Conservation (phyloP, 2,329 filamentous ascomycete genomes). For the Aspergillus sp. region DNA sequence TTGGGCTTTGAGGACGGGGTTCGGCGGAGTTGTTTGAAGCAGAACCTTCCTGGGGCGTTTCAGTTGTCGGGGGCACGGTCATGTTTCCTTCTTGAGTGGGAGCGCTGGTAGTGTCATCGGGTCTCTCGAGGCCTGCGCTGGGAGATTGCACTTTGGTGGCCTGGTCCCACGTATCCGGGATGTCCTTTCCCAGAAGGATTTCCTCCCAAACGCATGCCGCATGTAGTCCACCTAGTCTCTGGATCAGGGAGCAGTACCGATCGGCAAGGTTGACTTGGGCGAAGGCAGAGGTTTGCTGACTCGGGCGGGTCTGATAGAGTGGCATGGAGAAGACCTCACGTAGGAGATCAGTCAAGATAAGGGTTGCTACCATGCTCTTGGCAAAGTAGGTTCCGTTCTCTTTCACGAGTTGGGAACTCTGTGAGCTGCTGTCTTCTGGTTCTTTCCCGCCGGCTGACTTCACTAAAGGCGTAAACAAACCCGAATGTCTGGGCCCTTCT, state of each 20-base stretch:
- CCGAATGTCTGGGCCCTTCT: constrained; percentile 46
- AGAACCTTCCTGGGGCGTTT: constrained; percentile 20
- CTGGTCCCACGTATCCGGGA: constrained; percentile 62
- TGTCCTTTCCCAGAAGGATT: constrained; percentile 67
- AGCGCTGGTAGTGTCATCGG: constrained; percentile 35
- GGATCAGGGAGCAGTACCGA: constrained; percentile 72
- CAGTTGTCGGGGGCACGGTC: constrained; percentile 19
- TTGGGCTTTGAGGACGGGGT: constrained; percentile 14
- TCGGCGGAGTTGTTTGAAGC: constrained; percentile 17
- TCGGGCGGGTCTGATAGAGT: constrained; percentile 62
- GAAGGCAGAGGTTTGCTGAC: constrained; percentile 61
- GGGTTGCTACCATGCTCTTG: constrained; percentile 73
- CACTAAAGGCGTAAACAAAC: constrained; percentile 70
- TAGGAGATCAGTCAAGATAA: constrained; percentile 72
- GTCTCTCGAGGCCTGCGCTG: constrained; percentile 37
- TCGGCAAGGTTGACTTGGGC: constrained; percentile 79
- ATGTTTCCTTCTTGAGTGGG: constrained; percentile 17
- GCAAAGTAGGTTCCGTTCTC: constrained; percentile 70
- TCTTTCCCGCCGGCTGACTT: constrained; percentile 23
- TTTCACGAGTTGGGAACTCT: constrained; percentile 35
- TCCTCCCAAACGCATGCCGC: constrained; percentile 82
- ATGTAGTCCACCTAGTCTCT: constrained; percentile 73
- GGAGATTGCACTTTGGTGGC: constrained; percentile 42
- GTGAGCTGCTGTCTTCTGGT: constrained; percentile 16
- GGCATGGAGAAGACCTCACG: constrained; percentile 68